Evolutionary conservation across 257 asterid species (phyloP), one percentile per base, ranked within the genome.

Genomic region (Nicotiana knightiana): DNA sequence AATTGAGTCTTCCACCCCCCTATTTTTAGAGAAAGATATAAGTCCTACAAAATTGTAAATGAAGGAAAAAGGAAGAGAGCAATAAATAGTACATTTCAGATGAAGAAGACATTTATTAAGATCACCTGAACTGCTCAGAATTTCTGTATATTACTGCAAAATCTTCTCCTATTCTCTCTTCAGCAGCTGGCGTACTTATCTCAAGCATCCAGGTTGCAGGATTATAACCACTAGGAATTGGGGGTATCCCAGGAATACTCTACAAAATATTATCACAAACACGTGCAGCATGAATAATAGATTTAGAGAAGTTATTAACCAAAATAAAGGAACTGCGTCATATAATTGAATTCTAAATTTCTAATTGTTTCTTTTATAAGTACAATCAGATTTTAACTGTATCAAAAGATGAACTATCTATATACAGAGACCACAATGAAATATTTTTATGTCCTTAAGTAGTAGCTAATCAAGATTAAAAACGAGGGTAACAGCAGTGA

Each of bases 131-230:
- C 87, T 88, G 94, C 62, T 87, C 89, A 11, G 97, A 93, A 43
- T 88, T 87, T 67, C 81, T 73, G 88, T 94, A 93, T 64, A 91
- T 57, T 75, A 54, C 87, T 28, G 97, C 91, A 81, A 94, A 94
- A 81, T 93, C 98, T 81, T 86, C 83, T 63, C 86, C 86, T 35
- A 88, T 88, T 85, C 85, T 89, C 82, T 89, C 92, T 88, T 94
- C 97, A 75, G 93, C 90, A 77, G 93, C 90, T 48, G 91, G 87
- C 12, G 96, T 90, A 86, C 90, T 93, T 83, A 94, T 85, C 88
- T 94, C 98, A 80, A 93, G 96, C 97, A 94, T 93, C 98, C 97
- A 94, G 79, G 97, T 94, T 30, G 98, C 98, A 3, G 97, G 98
- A 86, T 94, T 94, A 82, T 94, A 92, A 80, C 94, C 94, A 81